Base-by-base conservation (phyloP, 1,284 basidiomycete genomes). In the Ustilago hordei region DNA sequence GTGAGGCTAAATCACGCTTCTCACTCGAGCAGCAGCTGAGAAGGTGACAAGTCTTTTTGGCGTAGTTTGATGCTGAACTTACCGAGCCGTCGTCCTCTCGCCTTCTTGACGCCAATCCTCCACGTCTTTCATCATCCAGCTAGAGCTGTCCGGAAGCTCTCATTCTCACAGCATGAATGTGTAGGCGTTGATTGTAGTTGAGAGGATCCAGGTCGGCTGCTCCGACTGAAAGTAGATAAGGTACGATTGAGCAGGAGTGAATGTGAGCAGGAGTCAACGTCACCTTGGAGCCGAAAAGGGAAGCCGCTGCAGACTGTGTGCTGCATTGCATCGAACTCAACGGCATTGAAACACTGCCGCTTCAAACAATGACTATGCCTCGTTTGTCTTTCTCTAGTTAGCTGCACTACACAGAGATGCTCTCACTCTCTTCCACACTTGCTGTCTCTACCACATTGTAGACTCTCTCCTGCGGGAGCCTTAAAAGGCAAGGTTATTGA, bases 271-370 rank as follows among this genome's bases (percentile, higher is more conserved):
- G 19, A 19, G 19, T 19, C 43, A 45, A n/a, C 7, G 19, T 17
- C 8, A 17, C 39, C 17, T 6, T 41, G 7, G 43, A 45, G 43
- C 43, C 43, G 19, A 45, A 19, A 45, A 11, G n/a, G 13, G 4
- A 45, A 45, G 48, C 45, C 45, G 45, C 45, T 48, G 45, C 45
- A 48, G 45, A 41, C 43, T 50, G 31, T 50, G 48, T 32, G 48
- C 31, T 31, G 12, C 43, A 13, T 39, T 39, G 38, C 38, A 48
- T 48, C 28, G 6, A 48, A 23, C 45, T 17, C 13, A 50, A 50
- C 48, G 48, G 48, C 48, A 31, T 50, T n/a, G 17, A 31, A 50
- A 50, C 48, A 7, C 31, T 8, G 43, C 43, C 17, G 43, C 19
- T 28, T 28, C n/a, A 2, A 11, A 50, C 48, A 50, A 28, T 50